Evolutionary conservation across 2,329 filamentous ascomycete species (phyloP).

Genomic region (Aspergillus sp.): DNA sequence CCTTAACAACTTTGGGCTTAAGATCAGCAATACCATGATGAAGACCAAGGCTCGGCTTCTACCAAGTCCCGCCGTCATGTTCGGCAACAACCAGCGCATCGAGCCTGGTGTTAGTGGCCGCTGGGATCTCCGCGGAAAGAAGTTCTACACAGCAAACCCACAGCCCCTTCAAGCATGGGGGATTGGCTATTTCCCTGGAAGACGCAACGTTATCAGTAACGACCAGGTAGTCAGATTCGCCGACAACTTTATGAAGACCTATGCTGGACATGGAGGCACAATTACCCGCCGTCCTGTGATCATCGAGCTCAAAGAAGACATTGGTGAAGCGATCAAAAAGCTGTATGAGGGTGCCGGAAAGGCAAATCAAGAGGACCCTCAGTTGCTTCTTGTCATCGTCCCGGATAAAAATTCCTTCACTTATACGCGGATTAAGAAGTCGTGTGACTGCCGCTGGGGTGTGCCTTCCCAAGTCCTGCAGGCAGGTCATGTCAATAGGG

Average conservation of each 20-base stretch:
- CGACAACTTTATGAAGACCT: slow-evolving; percentile 63
- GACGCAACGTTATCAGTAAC: slow-evolving; percentile 50
- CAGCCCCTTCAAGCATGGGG: slow-evolving; percentile 72
- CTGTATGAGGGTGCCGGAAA: slow-evolving; percentile 61
- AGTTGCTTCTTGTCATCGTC: slow-evolving; percentile 79
- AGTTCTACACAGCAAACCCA: slow-evolving; percentile 69
- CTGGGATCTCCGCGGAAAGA: slow-evolving; percentile 84
- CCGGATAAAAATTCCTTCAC: slow-evolving; percentile 68
- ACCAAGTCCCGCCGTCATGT: slow-evolving; percentile 69
- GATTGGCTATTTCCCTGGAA: slow-evolving; percentile 65
- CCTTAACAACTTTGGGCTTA: slow-evolving; percentile 71
- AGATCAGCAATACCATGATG: slow-evolving; percentile 66
- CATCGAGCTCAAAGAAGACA: slow-evolving; percentile 45
- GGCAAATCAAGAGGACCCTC: slow-evolving; percentile 58
- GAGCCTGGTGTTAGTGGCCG: slow-evolving; percentile 70
- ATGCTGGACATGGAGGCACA: slow-evolving; percentile 62
- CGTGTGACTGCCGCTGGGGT: slow-evolving; percentile 80
- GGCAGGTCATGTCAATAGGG: slow-evolving; percentile 66
- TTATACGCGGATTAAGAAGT: slow-evolving; percentile 89
- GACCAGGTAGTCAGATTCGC: slow-evolving; percentile 56
- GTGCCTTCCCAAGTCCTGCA: slow-evolving; percentile 83
- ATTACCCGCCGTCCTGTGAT: slow-evolving; percentile 52
- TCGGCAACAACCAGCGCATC: slow-evolving; percentile 55
- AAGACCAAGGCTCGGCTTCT: slow-evolving; percentile 71
- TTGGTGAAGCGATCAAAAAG: slow-evolving; percentile 57